Percentiles rank a stretch among this genome's conserved stretches.
Evolutionary conservation across 2,329 filamentous ascomycete species (phyloP).

Genomic region (Neophaeococcomyces aloes): DNA sequence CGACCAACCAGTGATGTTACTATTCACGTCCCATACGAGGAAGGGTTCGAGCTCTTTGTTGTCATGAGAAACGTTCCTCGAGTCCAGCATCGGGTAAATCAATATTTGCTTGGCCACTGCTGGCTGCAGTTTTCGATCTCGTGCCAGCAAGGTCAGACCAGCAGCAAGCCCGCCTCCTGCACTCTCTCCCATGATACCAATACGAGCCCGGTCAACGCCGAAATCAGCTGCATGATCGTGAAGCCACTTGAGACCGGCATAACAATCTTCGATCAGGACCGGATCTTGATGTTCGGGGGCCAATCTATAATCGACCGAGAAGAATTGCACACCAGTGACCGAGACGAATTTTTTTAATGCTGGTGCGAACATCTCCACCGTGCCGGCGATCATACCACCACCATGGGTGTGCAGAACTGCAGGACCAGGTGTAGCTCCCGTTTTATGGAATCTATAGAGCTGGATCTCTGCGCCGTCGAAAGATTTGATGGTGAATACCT

Average conservation of each 20-base stretch:
- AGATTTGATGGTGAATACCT: constrained; percentile 11
- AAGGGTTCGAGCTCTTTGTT: constrained; percentile 26
- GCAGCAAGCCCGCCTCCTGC: constrained; percentile 36
- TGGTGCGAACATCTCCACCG: constrained; percentile 13
- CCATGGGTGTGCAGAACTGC: constrained; percentile 22
- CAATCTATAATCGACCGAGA: constrained; percentile 23
- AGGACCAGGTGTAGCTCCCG: constrained; percentile 23
- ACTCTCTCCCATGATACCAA: constrained; percentile 35
- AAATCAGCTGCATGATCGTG: constrained; percentile 29
- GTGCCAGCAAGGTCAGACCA: constrained; percentile 29
- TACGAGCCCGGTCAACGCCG: constrained; percentile 30
- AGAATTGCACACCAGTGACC: constrained; percentile 18
- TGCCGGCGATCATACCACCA: constrained; percentile 21
- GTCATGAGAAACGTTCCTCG: constrained; percentile 26
- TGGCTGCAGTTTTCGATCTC: constrained; percentile 25
- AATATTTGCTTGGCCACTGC: constrained; percentile 34
- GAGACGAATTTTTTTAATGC: constrained; percentile 13
- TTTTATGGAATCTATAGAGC: constrained; percentile 23
- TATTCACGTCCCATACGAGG: constrained; percentile 28
- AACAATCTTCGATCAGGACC: constrained; percentile 21
- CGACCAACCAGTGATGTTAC: constrained; percentile 35
- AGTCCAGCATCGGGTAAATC: constrained; percentile 40
- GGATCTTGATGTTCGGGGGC: constrained; percentile 22
- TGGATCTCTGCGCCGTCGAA: constrained; percentile 19
- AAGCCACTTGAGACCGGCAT: constrained; percentile 29